phyloP scores from a whole-genome alignment of 139 green algal species.

The Monoraphidium neglectum region DNA sequence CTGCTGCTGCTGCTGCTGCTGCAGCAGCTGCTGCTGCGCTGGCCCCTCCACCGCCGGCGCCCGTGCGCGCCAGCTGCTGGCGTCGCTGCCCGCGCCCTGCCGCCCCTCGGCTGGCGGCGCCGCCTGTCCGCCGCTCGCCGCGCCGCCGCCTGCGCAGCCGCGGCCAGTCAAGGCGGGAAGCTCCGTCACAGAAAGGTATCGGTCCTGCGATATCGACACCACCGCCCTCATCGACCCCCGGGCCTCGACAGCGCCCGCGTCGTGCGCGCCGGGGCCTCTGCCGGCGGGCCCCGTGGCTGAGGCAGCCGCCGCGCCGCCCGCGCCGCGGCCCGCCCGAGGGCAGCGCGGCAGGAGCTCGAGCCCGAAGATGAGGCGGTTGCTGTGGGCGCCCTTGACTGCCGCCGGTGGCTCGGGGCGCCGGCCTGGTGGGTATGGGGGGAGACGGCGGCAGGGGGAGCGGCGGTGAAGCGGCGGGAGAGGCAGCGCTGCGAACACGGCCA shows the following conservation, averaged over 20 bases:
- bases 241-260: background rate
- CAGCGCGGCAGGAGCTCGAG: conserved; percentile 10
- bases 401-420: background rate
- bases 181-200: background rate
- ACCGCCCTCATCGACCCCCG: background rate
- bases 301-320: no score
- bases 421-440: background rate
- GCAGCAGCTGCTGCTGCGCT: background rate
- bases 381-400: background rate
- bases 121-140: background rate
- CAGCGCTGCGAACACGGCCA: background rate
- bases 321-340: background rate
- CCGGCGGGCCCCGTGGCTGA: no score
- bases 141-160: no score
- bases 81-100: conserved; percentile 1
- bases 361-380: conserved; percentile 12
- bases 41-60: no score
- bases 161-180: background rate
- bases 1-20: conserved; percentile 7
- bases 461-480: background rate
- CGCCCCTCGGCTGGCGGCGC: no score
- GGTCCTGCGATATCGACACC: background rate
- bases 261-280: background rate
- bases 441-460: background rate
- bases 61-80: background rate